These are phyloP conservation scores for Botrytis cinerea DNA, from an alignment of 2,329 filamentous ascomycete genomes.

Conservation along the genomic window DNA sequence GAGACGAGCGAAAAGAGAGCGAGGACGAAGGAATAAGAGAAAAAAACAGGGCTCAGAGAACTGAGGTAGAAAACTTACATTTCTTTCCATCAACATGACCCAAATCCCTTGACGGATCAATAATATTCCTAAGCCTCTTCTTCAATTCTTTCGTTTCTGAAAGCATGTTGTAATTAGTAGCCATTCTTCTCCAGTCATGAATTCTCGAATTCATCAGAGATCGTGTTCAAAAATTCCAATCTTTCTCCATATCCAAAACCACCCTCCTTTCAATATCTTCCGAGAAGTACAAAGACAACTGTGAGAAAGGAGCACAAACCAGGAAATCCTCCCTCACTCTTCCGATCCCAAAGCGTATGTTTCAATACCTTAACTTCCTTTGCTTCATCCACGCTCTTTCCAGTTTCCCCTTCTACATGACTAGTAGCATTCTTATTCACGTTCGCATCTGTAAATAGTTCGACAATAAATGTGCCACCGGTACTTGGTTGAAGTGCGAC, in stretches of 20 bases:
- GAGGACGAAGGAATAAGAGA: not conserved
- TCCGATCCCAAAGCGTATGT: conserved; percentile 82
- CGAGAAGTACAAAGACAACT: not conserved
- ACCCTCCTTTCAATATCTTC: not conserved
- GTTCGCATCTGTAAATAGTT: conserved; percentile 51
- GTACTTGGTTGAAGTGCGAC: conserved; percentile 83
- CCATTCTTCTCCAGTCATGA: not conserved
- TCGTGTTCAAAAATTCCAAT: not conserved
- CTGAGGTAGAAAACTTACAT: conserved; percentile 10
- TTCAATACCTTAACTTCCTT: conserved; percentile 43
- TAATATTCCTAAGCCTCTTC: conserved; percentile 67
- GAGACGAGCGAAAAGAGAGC: not conserved
- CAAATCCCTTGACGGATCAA: conserved; percentile 75
- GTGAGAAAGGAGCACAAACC: conserved; percentile 45
- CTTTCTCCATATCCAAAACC: not conserved
- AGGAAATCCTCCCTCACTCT: conserved; percentile 83
- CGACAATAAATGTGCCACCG: conserved; percentile 79
- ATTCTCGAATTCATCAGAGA: not conserved
- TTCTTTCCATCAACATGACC: conserved; percentile 72
- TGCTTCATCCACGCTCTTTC: conserved; percentile 28
- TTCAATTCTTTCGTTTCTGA: conserved; percentile 24
- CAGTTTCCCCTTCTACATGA: not conserved
- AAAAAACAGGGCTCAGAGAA: not conserved
- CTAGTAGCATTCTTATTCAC: not conserved
- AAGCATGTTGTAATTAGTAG: not conserved